A percentile compares a stretch with the other conserved stretches of the same genome.
phyloP scores from a whole-genome alignment of 78 protist genomes.

The Polysphondylium violaceum region DNA sequence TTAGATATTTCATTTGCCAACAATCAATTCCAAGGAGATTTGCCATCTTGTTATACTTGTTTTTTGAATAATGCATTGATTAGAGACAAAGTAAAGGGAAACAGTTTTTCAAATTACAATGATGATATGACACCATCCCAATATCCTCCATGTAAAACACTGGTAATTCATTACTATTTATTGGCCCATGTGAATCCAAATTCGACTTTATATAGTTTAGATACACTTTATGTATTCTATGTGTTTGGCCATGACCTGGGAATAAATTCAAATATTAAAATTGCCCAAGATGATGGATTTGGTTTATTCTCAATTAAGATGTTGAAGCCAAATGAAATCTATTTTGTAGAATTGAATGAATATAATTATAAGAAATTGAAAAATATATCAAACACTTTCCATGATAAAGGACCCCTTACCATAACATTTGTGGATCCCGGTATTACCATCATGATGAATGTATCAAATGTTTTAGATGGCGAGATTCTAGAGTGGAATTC shows the following conservation, averaged over 20 bases:
- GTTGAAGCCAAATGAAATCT: not conserved
- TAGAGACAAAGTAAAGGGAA: not conserved
- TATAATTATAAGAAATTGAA: too few relatives aligned
- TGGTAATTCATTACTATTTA: not conserved
- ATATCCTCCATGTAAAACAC: not conserved
- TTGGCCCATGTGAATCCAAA: not conserved
- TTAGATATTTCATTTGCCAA: too few relatives aligned
- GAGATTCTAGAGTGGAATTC: too few relatives aligned
- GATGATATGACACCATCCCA: not conserved
- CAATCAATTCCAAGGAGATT: not conserved
- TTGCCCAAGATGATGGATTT: not conserved
- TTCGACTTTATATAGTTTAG: not conserved
- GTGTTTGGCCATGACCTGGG: not conserved
- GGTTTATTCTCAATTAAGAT: too few relatives aligned
- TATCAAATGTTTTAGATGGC: not conserved
- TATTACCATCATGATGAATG: not conserved
- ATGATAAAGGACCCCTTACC: too few relatives aligned
- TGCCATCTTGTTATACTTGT: not conserved
- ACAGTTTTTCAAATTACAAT: not conserved
- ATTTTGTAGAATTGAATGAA: not conserved
- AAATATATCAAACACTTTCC: not conserved
- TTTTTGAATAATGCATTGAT: not conserved
- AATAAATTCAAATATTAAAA: not conserved
- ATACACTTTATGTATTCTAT: not conserved
- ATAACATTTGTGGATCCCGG: not conserved